Percentiles rank a stretch among this genome's conserved stretches.
Evolutionary conservation across 768 basidiomycete species (phyloP).

Genomic region (Candolleomyces aberdarensis): DNA sequence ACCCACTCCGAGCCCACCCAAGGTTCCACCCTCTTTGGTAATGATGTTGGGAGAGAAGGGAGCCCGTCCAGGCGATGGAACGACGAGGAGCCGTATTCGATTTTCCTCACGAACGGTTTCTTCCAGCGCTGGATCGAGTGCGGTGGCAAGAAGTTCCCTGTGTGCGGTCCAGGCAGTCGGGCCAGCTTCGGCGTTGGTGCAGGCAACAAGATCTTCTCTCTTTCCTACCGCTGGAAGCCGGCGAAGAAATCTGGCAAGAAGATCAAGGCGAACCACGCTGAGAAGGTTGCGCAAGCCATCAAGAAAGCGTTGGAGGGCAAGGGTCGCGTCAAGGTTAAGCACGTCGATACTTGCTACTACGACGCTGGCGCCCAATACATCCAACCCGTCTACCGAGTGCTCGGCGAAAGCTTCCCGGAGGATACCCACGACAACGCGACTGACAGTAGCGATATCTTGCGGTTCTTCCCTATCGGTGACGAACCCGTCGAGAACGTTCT

Average conservation of each 20-base stretch:
- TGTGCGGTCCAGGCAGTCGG: too few relatives aligned
- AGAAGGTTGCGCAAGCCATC: not conserved
- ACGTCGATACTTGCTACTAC: conserved; percentile 9
- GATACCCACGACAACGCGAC: not conserved
- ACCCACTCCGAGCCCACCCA: too few relatives aligned
- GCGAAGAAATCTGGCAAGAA: not conserved
- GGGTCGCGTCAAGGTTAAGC: conserved; percentile 1
- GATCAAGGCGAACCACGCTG: not conserved
- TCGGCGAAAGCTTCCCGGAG: not conserved
- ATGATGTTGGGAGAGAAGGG: too few relatives aligned
- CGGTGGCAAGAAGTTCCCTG: too few relatives aligned
- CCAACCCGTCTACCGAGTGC: conserved; percentile 10
- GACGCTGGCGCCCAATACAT: not conserved
- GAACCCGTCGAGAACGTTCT: not conserved
- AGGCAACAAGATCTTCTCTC: too few relatives aligned
- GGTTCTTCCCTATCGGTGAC: not conserved
- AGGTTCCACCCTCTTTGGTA: too few relatives aligned
- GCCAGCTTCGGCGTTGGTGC: too few relatives aligned
- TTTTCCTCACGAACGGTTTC: too few relatives aligned
- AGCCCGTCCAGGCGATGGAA: too few relatives aligned
- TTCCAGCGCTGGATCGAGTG: too few relatives aligned
- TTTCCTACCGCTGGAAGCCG: too few relatives aligned
- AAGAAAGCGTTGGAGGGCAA: conserved; percentile 2
- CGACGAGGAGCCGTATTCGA: too few relatives aligned
- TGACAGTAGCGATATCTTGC: not conserved